Conservation (phyloP, 352 stramenopile species). For the Globisporangium spinosum region DNA sequence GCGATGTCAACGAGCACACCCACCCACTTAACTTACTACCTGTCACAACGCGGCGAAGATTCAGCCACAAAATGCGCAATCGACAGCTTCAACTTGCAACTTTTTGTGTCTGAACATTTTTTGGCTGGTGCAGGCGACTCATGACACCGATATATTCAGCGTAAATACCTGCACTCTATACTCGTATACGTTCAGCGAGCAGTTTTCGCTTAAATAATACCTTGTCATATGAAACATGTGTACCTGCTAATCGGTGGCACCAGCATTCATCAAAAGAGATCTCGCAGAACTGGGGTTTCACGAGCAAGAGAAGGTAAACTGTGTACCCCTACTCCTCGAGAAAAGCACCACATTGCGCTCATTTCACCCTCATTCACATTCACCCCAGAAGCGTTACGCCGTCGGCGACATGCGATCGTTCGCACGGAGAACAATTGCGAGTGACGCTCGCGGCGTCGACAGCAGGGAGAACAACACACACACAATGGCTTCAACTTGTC, state of each 20-base stretch:
- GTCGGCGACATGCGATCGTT: conserved; percentile 4
- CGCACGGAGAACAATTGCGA: neutral
- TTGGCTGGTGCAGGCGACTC: neutral
- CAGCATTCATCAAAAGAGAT: neutral
- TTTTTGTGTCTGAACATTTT: neutral
- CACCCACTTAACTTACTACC: neutral
- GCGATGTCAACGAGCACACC: neutral
- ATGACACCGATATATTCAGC: neutral
- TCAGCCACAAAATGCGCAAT: neutral
- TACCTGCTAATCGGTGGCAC: neutral
- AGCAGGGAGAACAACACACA: neutral
- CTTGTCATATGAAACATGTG: too few relatives aligned
- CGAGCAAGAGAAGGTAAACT: neutral
- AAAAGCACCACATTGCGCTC: neutral
- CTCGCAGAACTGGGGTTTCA: neutral
- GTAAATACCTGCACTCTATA: too few relatives aligned
- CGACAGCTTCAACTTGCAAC: neutral
- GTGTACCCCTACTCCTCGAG: neutral
- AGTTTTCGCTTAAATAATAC: too few relatives aligned
- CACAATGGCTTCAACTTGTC: conserved; percentile 8
- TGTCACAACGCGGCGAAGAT: neutral
- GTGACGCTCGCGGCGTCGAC: conserved; percentile 10
- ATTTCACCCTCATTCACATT: neutral
- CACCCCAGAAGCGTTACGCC: neutral
- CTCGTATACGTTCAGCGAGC: too few relatives aligned